These are phyloP conservation scores for Phytophthora rubi DNA, from an alignment of 352 stramenopile genomes.

Conservation along the genomic window DNA sequence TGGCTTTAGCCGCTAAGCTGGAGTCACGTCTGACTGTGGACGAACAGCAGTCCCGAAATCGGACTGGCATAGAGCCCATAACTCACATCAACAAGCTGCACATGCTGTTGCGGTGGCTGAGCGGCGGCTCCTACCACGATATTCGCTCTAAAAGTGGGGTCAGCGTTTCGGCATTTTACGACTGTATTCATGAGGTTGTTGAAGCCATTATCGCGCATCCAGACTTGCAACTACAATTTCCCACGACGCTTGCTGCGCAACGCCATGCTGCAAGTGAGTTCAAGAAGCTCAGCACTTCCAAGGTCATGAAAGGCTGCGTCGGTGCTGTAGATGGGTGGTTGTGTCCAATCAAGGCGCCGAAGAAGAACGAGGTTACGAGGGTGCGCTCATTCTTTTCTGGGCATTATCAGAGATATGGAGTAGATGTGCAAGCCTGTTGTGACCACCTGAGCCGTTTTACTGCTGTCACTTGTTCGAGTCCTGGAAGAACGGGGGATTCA, in stretches of 20 bases:
- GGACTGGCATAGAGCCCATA: constrained; percentile 3
- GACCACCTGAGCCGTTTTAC: not conserved
- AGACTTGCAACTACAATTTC: constrained; percentile 11
- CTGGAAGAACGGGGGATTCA: not conserved
- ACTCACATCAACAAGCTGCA: constrained; percentile 7
- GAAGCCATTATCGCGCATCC: constrained; percentile 7
- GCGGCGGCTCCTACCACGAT: constrained; percentile 8
- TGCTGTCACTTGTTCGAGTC: not conserved
- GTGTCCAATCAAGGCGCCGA: not conserved
- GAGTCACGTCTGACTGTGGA: not conserved
- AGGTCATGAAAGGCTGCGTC: not conserved
- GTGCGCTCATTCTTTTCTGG: constrained; percentile 12
- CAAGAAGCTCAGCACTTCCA: not conserved
- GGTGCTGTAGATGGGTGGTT: not conserved
- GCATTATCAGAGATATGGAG: constrained; percentile 5
- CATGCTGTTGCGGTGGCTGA: constrained; percentile 2
- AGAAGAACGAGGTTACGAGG: not conserved
- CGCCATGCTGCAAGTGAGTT: not conserved
- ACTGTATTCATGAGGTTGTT: constrained; percentile 8
- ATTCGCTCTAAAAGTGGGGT: constrained; percentile 4
- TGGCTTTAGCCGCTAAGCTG: not conserved
- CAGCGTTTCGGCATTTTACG: constrained; percentile 7
- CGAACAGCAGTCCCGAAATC: constrained; percentile 3
- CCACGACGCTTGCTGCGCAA: not conserved
- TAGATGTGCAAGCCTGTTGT: constrained; percentile 5